A percentile compares a stretch with the other conserved stretches of the same genome.
Conservation (phyloP, 495 filamentous ascomycete genomes). For the Thozetella sp. region DNA sequence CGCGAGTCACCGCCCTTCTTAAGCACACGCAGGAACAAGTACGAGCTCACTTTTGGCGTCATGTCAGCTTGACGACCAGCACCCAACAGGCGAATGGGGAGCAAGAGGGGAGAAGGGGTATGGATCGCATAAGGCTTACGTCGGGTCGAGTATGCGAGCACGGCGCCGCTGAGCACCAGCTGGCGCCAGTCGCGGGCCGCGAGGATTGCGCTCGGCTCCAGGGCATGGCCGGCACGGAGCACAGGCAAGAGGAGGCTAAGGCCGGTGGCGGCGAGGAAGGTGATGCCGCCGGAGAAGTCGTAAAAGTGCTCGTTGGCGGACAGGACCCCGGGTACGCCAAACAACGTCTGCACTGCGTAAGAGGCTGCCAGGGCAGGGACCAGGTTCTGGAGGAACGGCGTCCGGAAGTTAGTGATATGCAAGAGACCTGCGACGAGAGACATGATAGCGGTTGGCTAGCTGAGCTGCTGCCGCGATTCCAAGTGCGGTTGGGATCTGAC, state of each 20-base stretch:
- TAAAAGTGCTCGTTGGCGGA: slow-evolving; percentile 59
- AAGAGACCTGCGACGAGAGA: slow-evolving; percentile 47
- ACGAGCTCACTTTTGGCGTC: slow-evolving; percentile 47
- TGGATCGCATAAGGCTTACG: slow-evolving; percentile 38
- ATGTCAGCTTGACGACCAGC: neutral
- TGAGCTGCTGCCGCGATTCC: neutral
- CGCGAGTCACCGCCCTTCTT: slow-evolving; percentile 53
- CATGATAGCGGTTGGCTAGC: slow-evolving; percentile 23
- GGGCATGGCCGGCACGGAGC: slow-evolving; percentile 44
- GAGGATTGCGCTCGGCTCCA: slow-evolving; percentile 43
- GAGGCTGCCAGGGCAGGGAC: slow-evolving; percentile 55
- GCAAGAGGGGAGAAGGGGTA: slow-evolving; percentile 1
- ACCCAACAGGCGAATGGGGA: neutral
- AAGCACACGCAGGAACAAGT: slow-evolving; percentile 55
- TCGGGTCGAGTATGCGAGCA: slow-evolving; percentile 55
- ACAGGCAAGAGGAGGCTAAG: slow-evolving; percentile 55
- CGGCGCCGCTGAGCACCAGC: slow-evolving; percentile 52
- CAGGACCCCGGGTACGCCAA: slow-evolving; percentile 55
- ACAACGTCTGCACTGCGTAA: slow-evolving; percentile 49
- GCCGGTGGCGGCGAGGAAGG: slow-evolving; percentile 57
- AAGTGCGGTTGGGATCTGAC: no score
- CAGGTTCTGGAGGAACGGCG: slow-evolving; percentile 58
- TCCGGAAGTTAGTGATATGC: slow-evolving; percentile 53
- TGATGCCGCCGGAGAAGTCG: slow-evolving; percentile 60
- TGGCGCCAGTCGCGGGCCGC: slow-evolving; percentile 59